These are phyloP conservation scores for Paulownia fortunei DNA, from an alignment of 257 asterid species.

Conservation along the genomic window DNA sequence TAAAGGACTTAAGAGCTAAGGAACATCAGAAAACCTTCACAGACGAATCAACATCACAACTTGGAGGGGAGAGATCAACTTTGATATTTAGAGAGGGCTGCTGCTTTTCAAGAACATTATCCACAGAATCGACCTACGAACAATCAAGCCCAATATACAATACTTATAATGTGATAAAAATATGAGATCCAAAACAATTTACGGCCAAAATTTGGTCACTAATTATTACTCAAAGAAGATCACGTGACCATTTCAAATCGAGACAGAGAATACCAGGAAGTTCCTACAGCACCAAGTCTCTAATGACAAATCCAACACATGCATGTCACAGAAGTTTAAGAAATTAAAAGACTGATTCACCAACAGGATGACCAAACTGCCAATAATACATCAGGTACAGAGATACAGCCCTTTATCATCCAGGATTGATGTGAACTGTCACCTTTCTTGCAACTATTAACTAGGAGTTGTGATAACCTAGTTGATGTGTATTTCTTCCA, in stretches of 20 bases:
- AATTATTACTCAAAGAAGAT: neutral
- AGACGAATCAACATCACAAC: slow-evolving; percentile 52
- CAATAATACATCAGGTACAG: slow-evolving; percentile 22
- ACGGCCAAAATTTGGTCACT: neutral
- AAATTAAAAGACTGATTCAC: slow-evolving; percentile 14
- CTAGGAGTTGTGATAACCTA: neutral
- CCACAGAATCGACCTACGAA: slow-evolving; percentile 52
- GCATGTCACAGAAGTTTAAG: neutral
- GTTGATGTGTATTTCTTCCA: neutral
- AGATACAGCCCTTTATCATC: slow-evolving; percentile 6
- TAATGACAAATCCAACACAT: neutral
- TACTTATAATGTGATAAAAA: neutral
- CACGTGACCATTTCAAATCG: slow-evolving; percentile 2
- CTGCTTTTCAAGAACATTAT: slow-evolving; percentile 46
- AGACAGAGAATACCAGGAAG: neutral
- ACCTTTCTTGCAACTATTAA: slow-evolving; percentile 6
- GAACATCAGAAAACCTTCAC: slow-evolving; percentile 63
- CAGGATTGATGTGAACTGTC: neutral
- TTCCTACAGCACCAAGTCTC: slow-evolving; percentile 1
- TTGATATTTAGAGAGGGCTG: slow-evolving; percentile 67
- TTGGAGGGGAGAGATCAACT: slow-evolving; percentile 65
- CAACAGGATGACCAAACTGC: neutral
- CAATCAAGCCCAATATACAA: slow-evolving; percentile 25
- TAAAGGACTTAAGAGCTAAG: slow-evolving; percentile 25
- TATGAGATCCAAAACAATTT: slow-evolving; percentile 18